phyloP scores from a whole-genome alignment of 2,329 filamentous ascomycete species.

The Colletotrichum sp. region DNA sequence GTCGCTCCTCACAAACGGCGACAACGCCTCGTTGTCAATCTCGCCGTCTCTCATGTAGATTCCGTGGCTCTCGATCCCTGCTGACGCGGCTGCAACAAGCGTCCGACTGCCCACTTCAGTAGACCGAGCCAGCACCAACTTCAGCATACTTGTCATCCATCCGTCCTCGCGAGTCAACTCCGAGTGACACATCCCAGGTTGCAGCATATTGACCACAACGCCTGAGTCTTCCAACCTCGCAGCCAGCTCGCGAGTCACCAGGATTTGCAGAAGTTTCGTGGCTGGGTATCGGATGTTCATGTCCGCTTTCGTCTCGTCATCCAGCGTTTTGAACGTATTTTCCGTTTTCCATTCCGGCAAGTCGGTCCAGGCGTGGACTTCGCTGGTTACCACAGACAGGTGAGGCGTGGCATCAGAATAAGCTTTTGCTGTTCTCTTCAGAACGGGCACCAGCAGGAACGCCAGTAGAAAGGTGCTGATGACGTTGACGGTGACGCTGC shows the following conservation, averaged over 20 bases:
- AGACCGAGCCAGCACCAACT: not conserved
- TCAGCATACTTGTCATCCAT: fast-evolving
- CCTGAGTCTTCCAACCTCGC: not conserved
- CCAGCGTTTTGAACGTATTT: not conserved
- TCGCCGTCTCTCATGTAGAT: not conserved
- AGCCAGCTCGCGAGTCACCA: not conserved
- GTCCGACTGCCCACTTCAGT: not conserved
- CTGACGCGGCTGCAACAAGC: not conserved
- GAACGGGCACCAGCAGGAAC: not conserved
- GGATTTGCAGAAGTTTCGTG: not conserved
- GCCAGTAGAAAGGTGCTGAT: not conserved
- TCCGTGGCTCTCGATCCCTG: not conserved
- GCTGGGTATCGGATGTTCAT: not conserved
- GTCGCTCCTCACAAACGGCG: no score
- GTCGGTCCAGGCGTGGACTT: not conserved
- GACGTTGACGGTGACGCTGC: not conserved
- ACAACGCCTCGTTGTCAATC: not conserved
- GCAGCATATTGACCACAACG: not conserved
- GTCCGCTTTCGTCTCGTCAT: not conserved
- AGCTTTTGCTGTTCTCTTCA: not conserved
- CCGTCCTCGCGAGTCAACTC: not conserved
- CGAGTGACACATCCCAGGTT: not conserved
- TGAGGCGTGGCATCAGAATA: not conserved
- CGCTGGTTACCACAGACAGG: not conserved
- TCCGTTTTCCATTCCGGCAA: not conserved